phyloP scores from a whole-genome alignment of 306 rosid species.

The Cyamopsis tetragonoloba region DNA sequence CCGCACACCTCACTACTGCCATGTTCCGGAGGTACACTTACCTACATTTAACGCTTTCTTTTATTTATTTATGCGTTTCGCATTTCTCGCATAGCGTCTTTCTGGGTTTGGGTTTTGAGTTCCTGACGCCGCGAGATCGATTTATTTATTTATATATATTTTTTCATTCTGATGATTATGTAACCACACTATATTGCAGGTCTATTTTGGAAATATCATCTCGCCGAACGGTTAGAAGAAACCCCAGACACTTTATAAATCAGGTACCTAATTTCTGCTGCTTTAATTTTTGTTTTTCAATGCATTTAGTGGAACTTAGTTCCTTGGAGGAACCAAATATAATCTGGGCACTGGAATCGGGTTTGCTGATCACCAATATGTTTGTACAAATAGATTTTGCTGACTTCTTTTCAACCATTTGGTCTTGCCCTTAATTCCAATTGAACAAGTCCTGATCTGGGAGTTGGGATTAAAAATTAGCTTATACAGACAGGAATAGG shows the following conservation, averaged over 20 bases:
- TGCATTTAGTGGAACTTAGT: background rate
- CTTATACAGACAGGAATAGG: background rate
- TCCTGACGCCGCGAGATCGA: conserved; percentile 1
- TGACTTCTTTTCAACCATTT: background rate
- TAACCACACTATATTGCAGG: conserved; percentile 43
- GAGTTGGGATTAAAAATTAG: background rate
- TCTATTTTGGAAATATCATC: conserved; percentile 64
- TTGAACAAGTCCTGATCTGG: background rate
- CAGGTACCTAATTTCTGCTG: conserved; percentile 43
- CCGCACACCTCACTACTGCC: too few species aligned
- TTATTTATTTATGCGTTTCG: too few species aligned
- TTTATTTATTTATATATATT: too few species aligned
- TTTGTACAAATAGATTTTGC: background rate
- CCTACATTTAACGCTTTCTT: too few species aligned
- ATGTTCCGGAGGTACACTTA: too few species aligned
- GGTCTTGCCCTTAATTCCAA: background rate
- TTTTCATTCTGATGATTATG: background rate
- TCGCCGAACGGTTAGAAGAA: conserved; percentile 44
- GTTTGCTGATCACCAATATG: background rate
- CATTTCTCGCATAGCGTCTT: too few species aligned
- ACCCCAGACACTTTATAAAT: conserved; percentile 47
- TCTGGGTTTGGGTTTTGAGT: too few species aligned
- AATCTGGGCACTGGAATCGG: background rate
- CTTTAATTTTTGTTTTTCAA: background rate
- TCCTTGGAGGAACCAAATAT: too few species aligned